Conservation (phyloP, 2,329 filamentous ascomycete species). For the Venturia carpophila region DNA sequence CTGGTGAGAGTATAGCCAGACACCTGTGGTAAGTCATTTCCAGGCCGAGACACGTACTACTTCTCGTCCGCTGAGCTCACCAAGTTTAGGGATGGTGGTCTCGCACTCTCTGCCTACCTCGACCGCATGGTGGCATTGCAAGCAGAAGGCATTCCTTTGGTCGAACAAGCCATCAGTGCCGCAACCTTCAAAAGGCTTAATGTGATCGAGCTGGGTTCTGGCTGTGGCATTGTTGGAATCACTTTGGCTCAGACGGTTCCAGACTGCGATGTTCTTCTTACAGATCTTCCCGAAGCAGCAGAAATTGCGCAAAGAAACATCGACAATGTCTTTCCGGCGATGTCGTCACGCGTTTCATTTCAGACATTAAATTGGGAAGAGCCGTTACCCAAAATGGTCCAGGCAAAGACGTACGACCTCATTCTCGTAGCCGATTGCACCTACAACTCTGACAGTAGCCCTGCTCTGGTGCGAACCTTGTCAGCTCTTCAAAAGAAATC, state of each 20-base stretch:
- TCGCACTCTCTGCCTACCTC: conserved; percentile 49
- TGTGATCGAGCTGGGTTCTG: conserved; percentile 58
- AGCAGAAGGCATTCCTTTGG: conserved; percentile 26
- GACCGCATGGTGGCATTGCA: conserved; percentile 35
- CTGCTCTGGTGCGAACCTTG: conserved; percentile 54
- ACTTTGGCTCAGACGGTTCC: conserved; percentile 49
- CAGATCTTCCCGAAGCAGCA: conserved; percentile 57
- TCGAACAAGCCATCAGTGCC: conserved; percentile 32
- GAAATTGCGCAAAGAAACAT: conserved; percentile 54
- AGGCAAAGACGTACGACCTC: conserved; percentile 45
- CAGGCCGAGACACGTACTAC: not conserved
- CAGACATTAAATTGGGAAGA: conserved; percentile 57
- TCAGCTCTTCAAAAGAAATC: conserved; percentile 40
- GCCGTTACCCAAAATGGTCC: conserved; percentile 35
- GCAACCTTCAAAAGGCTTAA: conserved; percentile 38
- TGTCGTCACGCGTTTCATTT: conserved; percentile 40
- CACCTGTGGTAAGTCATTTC: conserved; percentile 55
- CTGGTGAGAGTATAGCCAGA: conserved; percentile 62
- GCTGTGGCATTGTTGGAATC: conserved; percentile 61
- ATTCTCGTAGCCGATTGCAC: conserved; percentile 64
- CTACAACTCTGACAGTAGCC: conserved; percentile 61
- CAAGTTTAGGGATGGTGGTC: conserved; percentile 47
- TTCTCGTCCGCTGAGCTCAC: conserved; percentile 4
- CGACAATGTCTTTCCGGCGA: conserved; percentile 34
- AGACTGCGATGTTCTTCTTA: conserved; percentile 50